Conservation (phyloP, 1,284 basidiomycete genomes). For the Ustilago esculenta region DNA sequence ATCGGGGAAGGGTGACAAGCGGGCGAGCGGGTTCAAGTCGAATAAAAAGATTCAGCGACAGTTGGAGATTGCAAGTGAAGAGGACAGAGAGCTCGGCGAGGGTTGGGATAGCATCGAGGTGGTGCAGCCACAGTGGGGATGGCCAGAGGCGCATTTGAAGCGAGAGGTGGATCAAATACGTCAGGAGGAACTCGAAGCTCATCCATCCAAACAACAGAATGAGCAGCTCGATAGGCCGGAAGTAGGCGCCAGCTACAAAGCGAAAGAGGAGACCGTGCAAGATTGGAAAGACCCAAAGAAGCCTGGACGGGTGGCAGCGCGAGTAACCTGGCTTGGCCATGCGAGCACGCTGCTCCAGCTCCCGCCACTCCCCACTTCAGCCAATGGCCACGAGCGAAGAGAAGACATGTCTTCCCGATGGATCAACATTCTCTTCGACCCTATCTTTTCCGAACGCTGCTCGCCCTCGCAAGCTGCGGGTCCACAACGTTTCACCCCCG, state of each 20-base stretch:
- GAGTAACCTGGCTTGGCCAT: conserved; percentile 64
- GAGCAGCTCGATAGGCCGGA: background rate
- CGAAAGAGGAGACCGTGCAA: conserved; percentile 9
- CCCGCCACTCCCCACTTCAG: conserved; percentile 19
- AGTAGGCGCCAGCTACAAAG: conserved; percentile 6
- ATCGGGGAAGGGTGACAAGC: conserved; percentile 4
- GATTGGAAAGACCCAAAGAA: conserved; percentile 36
- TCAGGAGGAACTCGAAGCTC: background rate
- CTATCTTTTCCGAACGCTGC: conserved; percentile 61
- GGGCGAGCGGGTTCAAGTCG: conserved; percentile 25
- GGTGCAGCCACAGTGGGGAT: conserved; percentile 40
- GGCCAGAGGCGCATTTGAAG: conserved; percentile 14
- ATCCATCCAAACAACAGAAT: background rate
- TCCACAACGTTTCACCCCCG: conserved; percentile 50
- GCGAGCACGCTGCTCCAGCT: conserved; percentile 59
- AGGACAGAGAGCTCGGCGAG: conserved; percentile 25
- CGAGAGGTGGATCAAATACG: conserved; percentile 19
- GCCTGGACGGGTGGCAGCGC: conserved; percentile 6
- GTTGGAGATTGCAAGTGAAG: conserved; percentile 7
- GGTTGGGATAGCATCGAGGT: conserved; percentile 45
- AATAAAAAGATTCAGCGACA: conserved; percentile 19
- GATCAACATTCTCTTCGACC: conserved; percentile 61
- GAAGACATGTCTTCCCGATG: conserved; percentile 14
- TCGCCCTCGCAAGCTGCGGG: conserved; percentile 61
- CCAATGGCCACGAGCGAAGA: background rate